phyloP scores from a whole-genome alignment of 495 filamentous ascomycete species.

The Trichocladium antarcticum region DNA sequence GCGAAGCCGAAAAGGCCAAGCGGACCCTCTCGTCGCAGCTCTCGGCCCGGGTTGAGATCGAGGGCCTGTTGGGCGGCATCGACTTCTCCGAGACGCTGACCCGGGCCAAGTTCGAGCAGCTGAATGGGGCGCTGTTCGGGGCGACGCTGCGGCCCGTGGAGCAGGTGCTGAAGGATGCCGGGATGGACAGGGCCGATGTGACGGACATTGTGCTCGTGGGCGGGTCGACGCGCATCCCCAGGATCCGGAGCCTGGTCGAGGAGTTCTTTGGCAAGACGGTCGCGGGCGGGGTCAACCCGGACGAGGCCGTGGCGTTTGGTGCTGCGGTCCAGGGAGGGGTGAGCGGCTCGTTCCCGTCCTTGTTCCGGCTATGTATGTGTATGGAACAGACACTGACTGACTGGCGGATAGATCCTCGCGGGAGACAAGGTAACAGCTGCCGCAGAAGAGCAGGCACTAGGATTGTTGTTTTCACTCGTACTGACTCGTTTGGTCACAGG shows the following conservation, averaged over 20 bases:
- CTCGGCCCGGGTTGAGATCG: constrained; percentile 88
- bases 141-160: constrained; percentile 90
- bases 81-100: constrained; percentile 95
- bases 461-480: background rate
- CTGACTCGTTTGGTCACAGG: constrained; percentile 59
- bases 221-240: constrained; percentile 87
- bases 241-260: constrained; percentile 78
- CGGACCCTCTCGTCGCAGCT: constrained; percentile 90
- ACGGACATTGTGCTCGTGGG: constrained; percentile 80
- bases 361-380: background rate
- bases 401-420: constrained; percentile 25
- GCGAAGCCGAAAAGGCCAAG: constrained; percentile 98
- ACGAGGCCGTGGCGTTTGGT: constrained; percentile 91
- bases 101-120: constrained; percentile 90
- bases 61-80: constrained; percentile 80
- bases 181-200: constrained; percentile 67
- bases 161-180: constrained; percentile 77
- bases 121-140: constrained; percentile 91
- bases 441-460: no score
- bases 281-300: constrained; percentile 88
- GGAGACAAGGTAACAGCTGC: constrained; percentile 1
- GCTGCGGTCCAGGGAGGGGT: constrained; percentile 85
- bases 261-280: constrained; percentile 91
- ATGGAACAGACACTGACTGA: background rate
- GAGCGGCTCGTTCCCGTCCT: constrained; percentile 7